Percentiles rank a stretch among this genome's conserved stretches.
Conservation (phyloP, 2,329 filamentous ascomycete genomes). For the Talaromyces sp. region DNA sequence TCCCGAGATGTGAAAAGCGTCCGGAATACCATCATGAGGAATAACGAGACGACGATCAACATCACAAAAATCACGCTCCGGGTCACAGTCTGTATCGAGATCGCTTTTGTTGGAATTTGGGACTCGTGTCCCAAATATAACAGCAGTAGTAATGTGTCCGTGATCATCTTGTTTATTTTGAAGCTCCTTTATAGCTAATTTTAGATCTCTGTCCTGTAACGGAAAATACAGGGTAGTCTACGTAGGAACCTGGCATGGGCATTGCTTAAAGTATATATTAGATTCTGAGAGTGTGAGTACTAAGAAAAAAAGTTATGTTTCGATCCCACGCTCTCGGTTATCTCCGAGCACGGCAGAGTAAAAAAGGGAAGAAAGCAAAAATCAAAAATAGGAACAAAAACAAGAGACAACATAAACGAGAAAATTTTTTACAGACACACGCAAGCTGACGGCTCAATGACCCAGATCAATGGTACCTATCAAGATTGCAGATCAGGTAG, state of each 20-base stretch:
- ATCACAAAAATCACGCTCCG: background rate
- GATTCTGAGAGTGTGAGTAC: background rate
- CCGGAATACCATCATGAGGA: background rate
- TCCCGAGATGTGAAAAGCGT: background rate
- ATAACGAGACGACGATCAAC: background rate
- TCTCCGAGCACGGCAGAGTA: background rate
- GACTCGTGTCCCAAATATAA: background rate
- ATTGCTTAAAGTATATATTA: background rate
- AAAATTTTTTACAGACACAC: background rate
- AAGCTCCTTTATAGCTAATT: background rate
- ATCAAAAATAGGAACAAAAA: background rate
- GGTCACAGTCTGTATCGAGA: background rate
- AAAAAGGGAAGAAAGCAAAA: background rate
- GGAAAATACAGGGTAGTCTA: background rate
- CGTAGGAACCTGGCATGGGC: background rate
- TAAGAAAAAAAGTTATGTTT: background rate
- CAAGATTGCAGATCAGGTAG: background rate
- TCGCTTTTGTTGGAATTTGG: background rate
- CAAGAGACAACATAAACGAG: background rate
- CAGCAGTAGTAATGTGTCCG: background rate
- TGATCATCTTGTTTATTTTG: background rate
- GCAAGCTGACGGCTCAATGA: background rate
- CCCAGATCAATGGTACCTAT: background rate
- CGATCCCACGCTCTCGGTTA: background rate
- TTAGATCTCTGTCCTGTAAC: background rate